A percentile compares a stretch with the other conserved stretches of the same genome.
phyloP scores from a whole-genome alignment of 345 rosid species.

The Balakata baccata region DNA sequence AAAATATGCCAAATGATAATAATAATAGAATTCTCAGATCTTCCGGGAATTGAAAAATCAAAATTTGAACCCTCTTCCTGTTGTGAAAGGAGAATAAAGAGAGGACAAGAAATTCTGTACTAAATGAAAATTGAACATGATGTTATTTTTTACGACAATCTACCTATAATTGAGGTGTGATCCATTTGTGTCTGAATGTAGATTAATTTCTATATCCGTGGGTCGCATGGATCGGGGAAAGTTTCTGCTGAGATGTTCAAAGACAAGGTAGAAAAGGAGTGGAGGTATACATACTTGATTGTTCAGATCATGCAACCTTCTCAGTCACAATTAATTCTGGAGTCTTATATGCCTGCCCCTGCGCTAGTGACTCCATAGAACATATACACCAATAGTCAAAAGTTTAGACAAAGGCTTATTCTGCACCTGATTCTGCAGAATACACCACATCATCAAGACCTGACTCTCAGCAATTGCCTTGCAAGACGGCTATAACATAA shows the following conservation, averaged over 20 bases:
- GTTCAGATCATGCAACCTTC: slow-evolving; percentile 76
- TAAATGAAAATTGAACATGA: background rate
- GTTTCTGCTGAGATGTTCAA: slow-evolving; percentile 87
- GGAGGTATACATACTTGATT: slow-evolving; percentile 82
- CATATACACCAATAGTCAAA: background rate
- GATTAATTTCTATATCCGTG: slow-evolving; percentile 80
- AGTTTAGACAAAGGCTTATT: background rate
- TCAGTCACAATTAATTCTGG: slow-evolving; percentile 64
- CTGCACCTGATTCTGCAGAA: background rate
- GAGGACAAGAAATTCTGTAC: background rate
- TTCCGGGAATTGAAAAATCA: background rate
- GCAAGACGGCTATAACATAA: no score
- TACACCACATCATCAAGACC: no score
- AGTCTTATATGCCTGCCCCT: slow-evolving; percentile 76
- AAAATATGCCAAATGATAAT: no score
- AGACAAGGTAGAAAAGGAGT: slow-evolving; percentile 74
- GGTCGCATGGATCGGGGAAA: slow-evolving; percentile 94
- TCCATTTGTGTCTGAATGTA: slow-evolving; percentile 16
- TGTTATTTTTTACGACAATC: background rate
- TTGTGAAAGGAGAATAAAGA: background rate
- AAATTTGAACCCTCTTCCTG: background rate
- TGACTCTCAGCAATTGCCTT: no score
- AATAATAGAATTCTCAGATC: background rate
- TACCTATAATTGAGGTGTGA: background rate
- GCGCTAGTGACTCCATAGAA: slow-evolving; percentile 21